Conservation (phyloP, 73 alveolate genomes). For the Tetrahymena thermophila region DNA sequence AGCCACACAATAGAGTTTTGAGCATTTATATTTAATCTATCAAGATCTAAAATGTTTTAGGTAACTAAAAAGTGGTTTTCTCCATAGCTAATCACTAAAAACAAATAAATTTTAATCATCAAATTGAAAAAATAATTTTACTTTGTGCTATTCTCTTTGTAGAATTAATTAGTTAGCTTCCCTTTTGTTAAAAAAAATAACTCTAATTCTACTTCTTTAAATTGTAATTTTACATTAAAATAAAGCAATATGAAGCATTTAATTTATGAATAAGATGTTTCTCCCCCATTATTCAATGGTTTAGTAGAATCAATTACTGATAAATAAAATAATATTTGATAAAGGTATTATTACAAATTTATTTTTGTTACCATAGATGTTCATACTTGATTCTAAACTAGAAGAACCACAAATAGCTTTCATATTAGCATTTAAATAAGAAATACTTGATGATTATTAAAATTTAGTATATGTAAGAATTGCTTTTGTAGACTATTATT, state of each 20-base stretch:
- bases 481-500: not conserved
- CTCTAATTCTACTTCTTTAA: not conserved
- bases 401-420: not conserved
- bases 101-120: not conserved
- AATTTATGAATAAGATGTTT: not conserved
- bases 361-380: not conserved
- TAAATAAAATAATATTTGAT: not conserved
- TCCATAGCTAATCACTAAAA: not conserved
- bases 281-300: not conserved
- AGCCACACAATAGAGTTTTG: not conserved
- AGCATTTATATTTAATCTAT: not conserved
- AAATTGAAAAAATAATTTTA: not conserved
- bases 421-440: not conserved
- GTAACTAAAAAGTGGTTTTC: not conserved
- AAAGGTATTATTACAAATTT: not conserved
- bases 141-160: not conserved
- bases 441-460: not conserved
- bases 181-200: not conserved
- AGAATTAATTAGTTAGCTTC: not conserved
- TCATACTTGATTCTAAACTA: not conserved
- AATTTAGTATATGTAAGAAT: not conserved
- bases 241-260: not conserved
- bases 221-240: not conserved
- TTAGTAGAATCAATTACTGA: not conserved
- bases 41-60: not conserved